Base-by-base conservation (phyloP, 2,329 filamentous ascomycete genomes). In the Setomelanomma holmii region DNA sequence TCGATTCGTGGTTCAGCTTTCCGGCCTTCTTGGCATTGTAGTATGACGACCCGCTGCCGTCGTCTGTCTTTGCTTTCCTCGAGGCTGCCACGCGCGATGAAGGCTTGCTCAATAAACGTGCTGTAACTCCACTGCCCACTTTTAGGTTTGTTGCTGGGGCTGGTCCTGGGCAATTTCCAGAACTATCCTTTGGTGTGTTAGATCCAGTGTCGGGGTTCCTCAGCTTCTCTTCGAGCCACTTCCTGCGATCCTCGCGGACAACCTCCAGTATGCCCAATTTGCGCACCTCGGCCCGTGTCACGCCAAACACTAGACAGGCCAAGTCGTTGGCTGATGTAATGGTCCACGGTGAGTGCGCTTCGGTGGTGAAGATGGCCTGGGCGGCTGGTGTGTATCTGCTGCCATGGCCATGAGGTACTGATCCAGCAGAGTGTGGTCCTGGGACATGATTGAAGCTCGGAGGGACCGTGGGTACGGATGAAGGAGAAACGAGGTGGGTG, bases 321-420 rank as follows among this genome's bases (percentile, higher is more conserved):
- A 99, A 81, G 72, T 99, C 95, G 71, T 99, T 99, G 43, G 95
- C 95, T 3, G 95, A 91, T 46, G 97, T 84, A 53, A 99, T 97
- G 1, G 93, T 99, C 90, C 92, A 99, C 3, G 93, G 95, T 7
- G 91, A 85, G 58, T 89, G 87, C 12, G 90, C 84, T 74, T 96
- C 91, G n/a, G 95, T 99, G 6, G 93, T 96, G 72, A 99, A 99
- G 51, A 99, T 97, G 46, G 95, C 95, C 74, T 99, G 95, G 4
- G 93, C 90, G 36, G 91, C 90, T 6, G 92, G 92, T 12, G 90
- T 88, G 87, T 92, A 96, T 73, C 95, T 86, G 66, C 90, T 95
- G 51, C 91, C 89, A 75, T 97, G 93, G 7, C 89, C 89, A 74
- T 97, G 93, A n/a, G 79, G 79, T 33, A 77, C 78, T 34, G 76